phyloP scores from a whole-genome alignment of 768 basidiomycete species.

The Kockovaella imperatae region DNA sequence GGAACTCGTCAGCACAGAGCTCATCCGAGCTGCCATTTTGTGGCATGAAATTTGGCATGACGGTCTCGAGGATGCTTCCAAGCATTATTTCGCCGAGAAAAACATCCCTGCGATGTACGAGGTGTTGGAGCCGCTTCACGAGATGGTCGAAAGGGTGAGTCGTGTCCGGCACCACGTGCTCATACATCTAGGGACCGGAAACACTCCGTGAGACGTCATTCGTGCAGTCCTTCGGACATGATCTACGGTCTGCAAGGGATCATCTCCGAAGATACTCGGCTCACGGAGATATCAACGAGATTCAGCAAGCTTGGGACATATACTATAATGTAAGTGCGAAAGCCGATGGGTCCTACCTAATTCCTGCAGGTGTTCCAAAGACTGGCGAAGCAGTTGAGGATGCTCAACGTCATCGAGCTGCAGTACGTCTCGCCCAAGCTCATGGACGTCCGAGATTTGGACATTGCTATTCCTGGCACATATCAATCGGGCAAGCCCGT shows the following conservation, averaged over 20 bases:
- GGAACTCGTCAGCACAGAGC: constrained; percentile 77
- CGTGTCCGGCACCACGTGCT: constrained; percentile 1
- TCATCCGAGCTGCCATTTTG: constrained; percentile 92
- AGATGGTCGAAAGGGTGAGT: constrained; percentile 69
- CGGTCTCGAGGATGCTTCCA: constrained; percentile 92
- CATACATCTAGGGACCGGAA: constrained; percentile 65
- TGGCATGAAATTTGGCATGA: constrained; percentile 99
- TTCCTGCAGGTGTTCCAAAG: constrained; percentile 76
- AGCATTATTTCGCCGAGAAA: constrained; percentile 91
- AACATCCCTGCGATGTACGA: constrained; percentile 97
- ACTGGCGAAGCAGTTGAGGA: constrained; percentile 86
- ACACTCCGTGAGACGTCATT: constrained; percentile 94
- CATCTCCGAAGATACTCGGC: constrained; percentile 77
- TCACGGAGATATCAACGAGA: constrained; percentile 76
- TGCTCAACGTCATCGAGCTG: constrained; percentile 79
- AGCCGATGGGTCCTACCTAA: background rate
- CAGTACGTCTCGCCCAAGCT: constrained; percentile 95
- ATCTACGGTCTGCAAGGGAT: constrained; percentile 84
- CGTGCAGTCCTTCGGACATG: constrained; percentile 83
- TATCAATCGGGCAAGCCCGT: constrained; percentile 82
- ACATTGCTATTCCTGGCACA: constrained; percentile 93
- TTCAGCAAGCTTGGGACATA: constrained; percentile 98
- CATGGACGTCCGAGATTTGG: constrained; percentile 77
- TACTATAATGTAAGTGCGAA: constrained; percentile 72
- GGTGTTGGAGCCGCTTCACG: constrained; percentile 82